Evolutionary conservation across 257 asterid genomes (phyloP), one percentile per base, ranked within the genome.

Genomic region (Solanum clarkiae): DNA sequence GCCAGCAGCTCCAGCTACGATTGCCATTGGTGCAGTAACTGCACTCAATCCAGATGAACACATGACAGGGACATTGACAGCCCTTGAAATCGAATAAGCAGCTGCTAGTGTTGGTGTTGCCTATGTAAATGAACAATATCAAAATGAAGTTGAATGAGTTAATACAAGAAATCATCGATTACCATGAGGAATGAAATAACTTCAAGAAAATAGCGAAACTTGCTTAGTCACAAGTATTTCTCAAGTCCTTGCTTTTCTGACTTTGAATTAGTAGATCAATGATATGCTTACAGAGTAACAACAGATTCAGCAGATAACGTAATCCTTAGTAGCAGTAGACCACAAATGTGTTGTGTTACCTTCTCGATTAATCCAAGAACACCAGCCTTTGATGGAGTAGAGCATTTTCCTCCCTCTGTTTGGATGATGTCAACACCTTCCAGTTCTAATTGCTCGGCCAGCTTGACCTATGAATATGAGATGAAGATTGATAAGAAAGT

Each of bases 91-190:
- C 7, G 99, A 92, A 86, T 93, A 94, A 16, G 97, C 98, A 32
- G 99, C 94, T 85, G 99, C 98, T 54, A 95, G 92, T 16, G 98
- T 93, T 44, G 99, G 99, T 62, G 93, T 89, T 74, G 98, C 98
- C 98, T 95, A 24, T 40, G 22, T 36, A 18, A 65, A 75, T 82
- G 24, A 62, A 62, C 9, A 51, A 51, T 26, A 77, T 77, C 65
- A 77, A 77, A 77, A 77, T 51, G 47, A 79, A 79, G 18, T 17
- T 8, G 36, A 42, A 69, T 40, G 53, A 69, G 51, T 53, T 26
- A 2, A 24, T 26, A 77, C 47, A 0, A 16, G 2, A 51, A 49
- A 77, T 16, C 47, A 24, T 44, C 5, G 36, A 71, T 6, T 12
- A 44, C 80, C 80, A 5, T 18, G 80, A 70, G 6, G 54, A 20